Conservation (phyloP, 768 basidiomycete genomes). For the Asterophora parasitica region DNA sequence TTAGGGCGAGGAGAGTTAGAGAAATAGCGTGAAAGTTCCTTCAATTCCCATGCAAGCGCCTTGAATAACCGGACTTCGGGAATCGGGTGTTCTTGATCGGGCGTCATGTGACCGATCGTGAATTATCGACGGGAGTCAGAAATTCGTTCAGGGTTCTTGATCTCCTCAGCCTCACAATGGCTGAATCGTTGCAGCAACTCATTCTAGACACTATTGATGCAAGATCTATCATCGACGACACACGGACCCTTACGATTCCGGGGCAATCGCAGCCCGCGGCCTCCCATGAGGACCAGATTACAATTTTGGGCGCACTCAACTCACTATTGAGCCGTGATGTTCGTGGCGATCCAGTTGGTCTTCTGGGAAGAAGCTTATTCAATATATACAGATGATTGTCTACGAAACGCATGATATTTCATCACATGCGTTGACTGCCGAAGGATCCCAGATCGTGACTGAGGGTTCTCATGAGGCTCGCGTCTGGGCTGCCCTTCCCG, state of each 20-base stretch:
- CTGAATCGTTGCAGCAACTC: constrained; percentile 76
- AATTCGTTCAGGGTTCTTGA: constrained; percentile 1
- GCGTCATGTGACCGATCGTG: constrained; percentile 13
- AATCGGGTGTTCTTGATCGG: not conserved
- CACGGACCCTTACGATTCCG: constrained; percentile 62
- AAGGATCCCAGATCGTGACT: constrained; percentile 74
- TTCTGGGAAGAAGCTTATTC: constrained; percentile 8
- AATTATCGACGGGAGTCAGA: constrained; percentile 14
- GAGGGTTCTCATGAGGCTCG: constrained; percentile 93
- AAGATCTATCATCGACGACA: constrained; percentile 55
- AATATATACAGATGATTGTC: constrained; percentile 64
- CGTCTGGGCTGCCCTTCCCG: constrained; percentile 83
- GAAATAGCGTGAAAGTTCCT: constrained; percentile 18
- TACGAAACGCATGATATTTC: constrained; percentile 76
- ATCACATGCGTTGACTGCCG: constrained; percentile 70
- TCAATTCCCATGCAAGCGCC: not conserved
- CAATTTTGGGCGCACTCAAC: constrained; percentile 87
- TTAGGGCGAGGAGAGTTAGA: not conserved
- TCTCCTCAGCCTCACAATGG: constrained; percentile 37
- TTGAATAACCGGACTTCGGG: not conserved
- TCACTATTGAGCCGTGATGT: constrained; percentile 85
- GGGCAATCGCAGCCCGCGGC: constrained; percentile 53
- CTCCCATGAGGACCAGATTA: constrained; percentile 74
- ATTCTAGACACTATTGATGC: constrained; percentile 69
- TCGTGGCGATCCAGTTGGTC: constrained; percentile 22